A percentile compares a stretch with the other conserved stretches of the same genome.
Evolutionary conservation across 441 rosid genomes (phyloP).

Genomic region (Kokia cookei): DNA sequence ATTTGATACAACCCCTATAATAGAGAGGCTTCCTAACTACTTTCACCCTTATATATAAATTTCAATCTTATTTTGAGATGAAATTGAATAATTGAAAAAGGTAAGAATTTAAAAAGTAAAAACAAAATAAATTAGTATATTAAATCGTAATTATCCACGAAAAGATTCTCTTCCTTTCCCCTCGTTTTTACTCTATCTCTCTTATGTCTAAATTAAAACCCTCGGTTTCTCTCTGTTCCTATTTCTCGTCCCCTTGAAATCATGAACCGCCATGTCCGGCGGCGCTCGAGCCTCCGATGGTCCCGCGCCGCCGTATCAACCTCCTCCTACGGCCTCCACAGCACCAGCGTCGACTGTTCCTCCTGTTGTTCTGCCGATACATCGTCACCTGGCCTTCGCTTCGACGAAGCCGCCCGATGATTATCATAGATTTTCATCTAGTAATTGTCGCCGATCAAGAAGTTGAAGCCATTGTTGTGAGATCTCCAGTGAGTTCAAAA

Average conservation of each 20-base stretch:
- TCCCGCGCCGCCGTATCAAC: constrained; percentile 15
- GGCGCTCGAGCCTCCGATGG: constrained; percentile 39
- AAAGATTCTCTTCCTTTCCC: constrained; percentile 74
- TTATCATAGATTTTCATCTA: constrained; percentile 62
- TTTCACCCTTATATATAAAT: too few relatives aligned
- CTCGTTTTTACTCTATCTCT: constrained; percentile 42
- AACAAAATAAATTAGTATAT: not conserved
- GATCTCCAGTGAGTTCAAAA: too few relatives aligned
- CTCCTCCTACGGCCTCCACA: constrained; percentile 12
- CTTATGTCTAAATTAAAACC: not conserved
- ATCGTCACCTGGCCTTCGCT: constrained; percentile 70
- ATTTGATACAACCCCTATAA: too few relatives aligned
- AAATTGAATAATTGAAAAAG: too few relatives aligned
- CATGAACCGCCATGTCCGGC: constrained; percentile 39
- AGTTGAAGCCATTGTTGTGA: too few relatives aligned
- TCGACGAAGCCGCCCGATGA: constrained; percentile 33
- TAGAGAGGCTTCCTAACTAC: too few relatives aligned
- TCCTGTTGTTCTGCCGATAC: constrained; percentile 58
- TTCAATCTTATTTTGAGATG: too few relatives aligned
- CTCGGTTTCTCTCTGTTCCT: constrained; percentile 12
- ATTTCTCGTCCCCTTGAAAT: not conserved
- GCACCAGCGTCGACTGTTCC: constrained; percentile 12
- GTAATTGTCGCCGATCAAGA: not conserved
- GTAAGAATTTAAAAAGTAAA: not conserved
- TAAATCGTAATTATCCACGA: constrained; percentile 3